Conservation (phyloP, 2,329 filamentous ascomycete species). For the Fusarium floridanum region DNA sequence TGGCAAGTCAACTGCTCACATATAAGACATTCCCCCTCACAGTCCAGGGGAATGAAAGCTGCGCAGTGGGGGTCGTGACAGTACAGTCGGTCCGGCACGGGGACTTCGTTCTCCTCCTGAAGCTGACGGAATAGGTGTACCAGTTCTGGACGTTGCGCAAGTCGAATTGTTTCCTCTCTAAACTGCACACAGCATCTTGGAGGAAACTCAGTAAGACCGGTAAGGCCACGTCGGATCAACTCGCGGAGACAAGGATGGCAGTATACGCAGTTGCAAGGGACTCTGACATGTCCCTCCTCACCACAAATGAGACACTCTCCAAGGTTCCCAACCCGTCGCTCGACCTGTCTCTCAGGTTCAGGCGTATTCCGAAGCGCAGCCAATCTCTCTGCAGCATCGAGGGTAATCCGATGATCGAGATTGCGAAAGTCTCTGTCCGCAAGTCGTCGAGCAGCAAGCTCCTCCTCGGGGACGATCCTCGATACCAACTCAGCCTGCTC, state of each 20-base stretch:
- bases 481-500: slow-evolving; percentile 38
- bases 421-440: slow-evolving; percentile 19
- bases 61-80: slow-evolving; percentile 40
- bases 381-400: slow-evolving; percentile 32
- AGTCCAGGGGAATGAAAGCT: slow-evolving; percentile 34
- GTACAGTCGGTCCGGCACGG: slow-evolving; percentile 32
- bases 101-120: slow-evolving; percentile 18
- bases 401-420: slow-evolving; percentile 12
- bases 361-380: slow-evolving; percentile 1
- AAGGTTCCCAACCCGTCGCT: not conserved
- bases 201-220: slow-evolving; percentile 37
- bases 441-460: slow-evolving; percentile 31
- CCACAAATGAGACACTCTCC: slow-evolving; percentile 38
- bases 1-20: slow-evolving; percentile 32
- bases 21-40: slow-evolving; percentile 16
- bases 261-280: slow-evolving; percentile 37
- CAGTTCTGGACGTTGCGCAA: slow-evolving; percentile 28
- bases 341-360: not conserved
- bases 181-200: slow-evolving; percentile 41
- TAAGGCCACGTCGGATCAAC: slow-evolving; percentile 35
- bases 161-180: slow-evolving; percentile 22
- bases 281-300: slow-evolving; percentile 4
- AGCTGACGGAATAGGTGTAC: slow-evolving; percentile 40
- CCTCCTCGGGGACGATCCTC: slow-evolving; percentile 42
- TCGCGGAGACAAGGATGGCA: slow-evolving; percentile 38